These are phyloP conservation scores for Bertia moriformis DNA, from an alignment of 2,329 filamentous ascomycete genomes.

Conservation along the genomic window DNA sequence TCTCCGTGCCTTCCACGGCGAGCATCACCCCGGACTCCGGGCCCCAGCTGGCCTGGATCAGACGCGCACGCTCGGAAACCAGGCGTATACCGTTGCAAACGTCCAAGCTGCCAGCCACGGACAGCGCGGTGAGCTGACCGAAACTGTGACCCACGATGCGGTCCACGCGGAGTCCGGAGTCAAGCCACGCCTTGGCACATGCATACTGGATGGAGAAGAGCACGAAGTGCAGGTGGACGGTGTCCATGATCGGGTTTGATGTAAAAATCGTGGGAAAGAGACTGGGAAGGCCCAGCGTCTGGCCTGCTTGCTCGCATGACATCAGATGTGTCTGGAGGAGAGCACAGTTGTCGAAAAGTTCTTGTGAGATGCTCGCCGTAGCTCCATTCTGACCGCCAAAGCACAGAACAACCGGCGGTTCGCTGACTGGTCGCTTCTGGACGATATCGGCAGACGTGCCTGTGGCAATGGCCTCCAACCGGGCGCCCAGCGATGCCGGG, in stretches of 20 bases:
- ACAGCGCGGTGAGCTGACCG: conserved; percentile 18
- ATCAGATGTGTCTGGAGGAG: conserved; percentile 16
- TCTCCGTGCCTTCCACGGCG: conserved; percentile 6
- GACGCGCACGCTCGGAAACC: conserved; percentile 12
- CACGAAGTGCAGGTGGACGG: conserved; percentile 16
- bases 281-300: conserved; percentile 11
- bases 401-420: conserved; percentile 13
- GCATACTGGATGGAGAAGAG: conserved; percentile 21
- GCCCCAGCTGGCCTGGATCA: conserved; percentile 16
- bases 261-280: conserved; percentile 15
- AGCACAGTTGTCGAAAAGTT: conserved; percentile 11
- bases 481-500: not conserved
- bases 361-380: conserved; percentile 10
- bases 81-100: conserved; percentile 13
- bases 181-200: conserved; percentile 17
- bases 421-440: no score
- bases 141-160: conserved; percentile 20
- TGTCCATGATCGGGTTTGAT: conserved; percentile 10
- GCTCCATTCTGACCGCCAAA: conserved; percentile 21
- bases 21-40: conserved; percentile 16
- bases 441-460: not conserved
- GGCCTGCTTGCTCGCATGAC: conserved; percentile 13
- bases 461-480: not conserved
- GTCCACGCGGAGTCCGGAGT: conserved; percentile 12
- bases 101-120: conserved; percentile 13